Evolutionary conservation across 768 basidiomycete species (phyloP), one percentile per base, ranked within the genome.

Genomic region (Suillus alpinus): DNA sequence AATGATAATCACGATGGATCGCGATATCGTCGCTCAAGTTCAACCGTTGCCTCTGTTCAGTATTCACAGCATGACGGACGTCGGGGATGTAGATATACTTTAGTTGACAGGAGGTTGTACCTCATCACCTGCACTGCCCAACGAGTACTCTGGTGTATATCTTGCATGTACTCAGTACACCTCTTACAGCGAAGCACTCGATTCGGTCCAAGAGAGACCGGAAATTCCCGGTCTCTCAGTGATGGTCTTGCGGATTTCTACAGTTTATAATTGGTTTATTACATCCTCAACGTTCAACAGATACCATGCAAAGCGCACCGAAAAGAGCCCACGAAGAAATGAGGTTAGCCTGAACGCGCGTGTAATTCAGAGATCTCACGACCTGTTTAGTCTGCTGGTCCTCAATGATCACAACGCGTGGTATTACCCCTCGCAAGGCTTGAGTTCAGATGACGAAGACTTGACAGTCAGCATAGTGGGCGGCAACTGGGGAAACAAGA

Each of bases 401-500:
- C 71, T 87, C 61, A 86, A 85, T 65, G 92, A 94, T 73, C 83
- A 82, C 61, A 89, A 91, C 67, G 80, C 83, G 23, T 94, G 90
- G 89, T 93, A 91, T 69, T 93, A 91, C 68, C 92, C 92, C 2
- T 85, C 88, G n/a, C 85, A 87, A 67, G 89, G 87, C 31, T 81
- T 86, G 68, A 82, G 83, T 60, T 86, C 86, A 16, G 86, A 88
- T 62, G 86, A 86, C 46, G 77, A 80, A 59, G 86, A 87, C 62
- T 76, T 83, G 59, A 65, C 73, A 56, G 73, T 78, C 58, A 78
- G 80, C 36, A 74, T 80, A 43, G 78, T 78, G 13, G 77, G 80
- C 47, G 89, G 93, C 39, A 95, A 95, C 66, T 94, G 93, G 91
- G 93, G 93, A 3, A 83, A 86, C 61, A 95, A 95, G 75, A 83